Evolutionary conservation across 2,329 filamentous ascomycete genomes (phyloP), one percentile per base, ranked within the genome.

Genomic region (Aspergillus ochraceus): DNA sequence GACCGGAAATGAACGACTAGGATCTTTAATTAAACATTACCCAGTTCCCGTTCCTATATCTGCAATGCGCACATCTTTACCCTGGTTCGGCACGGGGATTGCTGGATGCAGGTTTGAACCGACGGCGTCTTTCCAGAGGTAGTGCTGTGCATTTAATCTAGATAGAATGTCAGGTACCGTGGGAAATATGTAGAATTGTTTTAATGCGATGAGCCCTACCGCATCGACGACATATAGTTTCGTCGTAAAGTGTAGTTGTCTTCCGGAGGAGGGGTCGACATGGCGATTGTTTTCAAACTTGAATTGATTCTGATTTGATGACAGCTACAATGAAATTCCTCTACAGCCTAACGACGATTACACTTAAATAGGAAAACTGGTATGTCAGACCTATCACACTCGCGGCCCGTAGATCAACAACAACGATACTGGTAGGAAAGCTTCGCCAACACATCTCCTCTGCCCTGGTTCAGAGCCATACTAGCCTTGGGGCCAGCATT

Each of bases 71-170:
- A 42, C 8, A 39, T 20, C n/a, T 32, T 36, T n/a, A 36, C 36
- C 52, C 9, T n/a, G 1, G 10, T 47, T 22, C 32, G 52, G 30
- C 52, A 54, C n/a, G 1, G 20, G 12, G 4, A 54, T 54, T 32
- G 26, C 30, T 14, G 52, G 52, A 19, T 54, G 52, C 52, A 54
- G 19, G 20, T 42, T 54, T n/a, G 30, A 54, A 12, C 52, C 52
- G 30, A 54, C 29, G 9, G 52, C 32, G 19, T 54, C 52, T 26
- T 54, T 54, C 52, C 52, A 54, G n/a, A 54, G 52, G 20, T 39
- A 39, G 22, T 54, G 30, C 22, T 54, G 52, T 20, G 52, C 52
- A 17, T 54, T 54, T 42, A 54, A 26, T 24, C 52, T 54, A 26
- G 17, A 17, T 5, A 19, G 20, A 17, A 5, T 20, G 11, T 30